phyloP scores from a whole-genome alignment of 257 asterid genomes.

The Jaltomata sinuosa region DNA sequence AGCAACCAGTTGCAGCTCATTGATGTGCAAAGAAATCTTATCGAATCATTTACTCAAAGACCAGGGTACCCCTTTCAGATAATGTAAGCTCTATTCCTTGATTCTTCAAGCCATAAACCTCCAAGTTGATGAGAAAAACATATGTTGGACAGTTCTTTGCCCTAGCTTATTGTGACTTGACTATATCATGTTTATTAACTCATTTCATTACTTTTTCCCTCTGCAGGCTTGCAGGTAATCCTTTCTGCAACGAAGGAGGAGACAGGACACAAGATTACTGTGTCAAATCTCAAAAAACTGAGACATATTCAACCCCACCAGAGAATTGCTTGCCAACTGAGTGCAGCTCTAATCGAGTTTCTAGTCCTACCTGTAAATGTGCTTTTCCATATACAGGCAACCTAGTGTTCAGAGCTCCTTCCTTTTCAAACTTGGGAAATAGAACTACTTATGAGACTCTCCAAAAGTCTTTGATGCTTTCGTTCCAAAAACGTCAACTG shows the following conservation, averaged over 20 bases:
- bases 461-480: constrained; percentile 23
- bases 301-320: constrained; percentile 38
- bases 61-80: constrained; percentile 23
- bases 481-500: constrained; percentile 28
- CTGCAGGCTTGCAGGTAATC: constrained; percentile 56
- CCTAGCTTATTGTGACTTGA: not conserved
- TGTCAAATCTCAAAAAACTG: constrained; percentile 15
- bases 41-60: constrained; percentile 32
- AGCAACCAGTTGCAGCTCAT: constrained; percentile 13
- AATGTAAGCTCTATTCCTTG: constrained; percentile 26
- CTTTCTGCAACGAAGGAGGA: constrained; percentile 39
- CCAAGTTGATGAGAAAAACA: not conserved
- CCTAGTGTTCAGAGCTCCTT: constrained; percentile 62
- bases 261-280: constrained; percentile 28
- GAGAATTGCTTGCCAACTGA: constrained; percentile 33
- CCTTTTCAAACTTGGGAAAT: constrained; percentile 63
- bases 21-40: constrained; percentile 24
- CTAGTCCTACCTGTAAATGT: constrained; percentile 74
- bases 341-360: constrained; percentile 31
- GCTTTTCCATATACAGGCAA: constrained; percentile 66
- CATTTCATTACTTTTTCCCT: not conserved
- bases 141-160: not conserved
- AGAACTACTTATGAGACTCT: constrained; percentile 25
- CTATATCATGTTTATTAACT: not conserved
- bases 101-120: not conserved